A percentile compares a stretch with the other conserved stretches of the same genome.
Evolutionary conservation across 345 rosid genomes (phyloP).

Genomic region (Citrus cavaleriei): DNA sequence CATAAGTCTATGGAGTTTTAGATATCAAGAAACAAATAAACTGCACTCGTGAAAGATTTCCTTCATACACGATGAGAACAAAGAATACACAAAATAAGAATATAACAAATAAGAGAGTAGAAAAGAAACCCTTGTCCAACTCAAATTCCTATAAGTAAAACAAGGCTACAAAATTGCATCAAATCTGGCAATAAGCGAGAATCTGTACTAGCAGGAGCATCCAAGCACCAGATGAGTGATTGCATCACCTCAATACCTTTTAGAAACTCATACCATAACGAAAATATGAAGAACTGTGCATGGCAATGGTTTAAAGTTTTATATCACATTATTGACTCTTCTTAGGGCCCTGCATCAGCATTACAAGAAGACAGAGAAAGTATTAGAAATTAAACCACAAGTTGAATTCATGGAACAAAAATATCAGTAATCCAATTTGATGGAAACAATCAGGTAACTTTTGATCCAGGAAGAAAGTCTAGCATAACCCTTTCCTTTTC

Average conservation of each 20-base stretch:
- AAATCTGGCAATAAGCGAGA: not conserved
- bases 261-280: not conserved
- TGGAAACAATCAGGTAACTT: not conserved
- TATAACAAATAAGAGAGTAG: not conserved
- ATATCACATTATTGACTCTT: not conserved
- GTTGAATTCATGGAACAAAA: not conserved
- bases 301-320: not conserved
- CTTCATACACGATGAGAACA: not conserved
- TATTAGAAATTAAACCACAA: not conserved
- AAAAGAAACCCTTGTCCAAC: not conserved
- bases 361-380: not conserved
- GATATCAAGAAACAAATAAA: too few species aligned
- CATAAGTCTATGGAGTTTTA: too few species aligned
- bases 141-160: not conserved
- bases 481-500: not conserved
- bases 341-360: slow-evolving; percentile 1
- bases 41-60: not conserved
- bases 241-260: too few species aligned
- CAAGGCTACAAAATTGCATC: slow-evolving; percentile 1
- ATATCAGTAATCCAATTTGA: not conserved
- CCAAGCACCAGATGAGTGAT: not conserved
- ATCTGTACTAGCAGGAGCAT: not conserved
- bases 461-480: not conserved
- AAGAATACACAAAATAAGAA: not conserved
- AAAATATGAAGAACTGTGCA: not conserved